phyloP scores from a whole-genome alignment of 345 rosid genomes.

The Gossypium sturtianum region DNA sequence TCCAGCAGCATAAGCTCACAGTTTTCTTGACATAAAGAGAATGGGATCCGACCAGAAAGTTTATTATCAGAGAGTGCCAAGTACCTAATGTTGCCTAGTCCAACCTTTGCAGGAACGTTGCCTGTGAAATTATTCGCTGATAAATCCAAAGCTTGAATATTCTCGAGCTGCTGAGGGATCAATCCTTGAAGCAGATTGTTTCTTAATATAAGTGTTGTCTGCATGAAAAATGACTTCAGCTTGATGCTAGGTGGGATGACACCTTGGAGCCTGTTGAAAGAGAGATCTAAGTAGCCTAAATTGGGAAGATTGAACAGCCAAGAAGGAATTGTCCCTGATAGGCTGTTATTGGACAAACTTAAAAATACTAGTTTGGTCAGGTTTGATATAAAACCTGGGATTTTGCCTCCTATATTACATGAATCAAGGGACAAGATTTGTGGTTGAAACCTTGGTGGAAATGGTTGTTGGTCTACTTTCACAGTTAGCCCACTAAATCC shows the following conservation, averaged over 20 bases:
- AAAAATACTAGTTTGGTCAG: neutral
- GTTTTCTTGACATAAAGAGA: neutral
- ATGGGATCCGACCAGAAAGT: neutral
- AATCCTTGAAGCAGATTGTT: conserved; percentile 10
- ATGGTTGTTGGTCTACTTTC: neutral
- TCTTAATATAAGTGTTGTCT: neutral
- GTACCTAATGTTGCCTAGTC: neutral
- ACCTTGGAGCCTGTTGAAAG: conserved; percentile 3
- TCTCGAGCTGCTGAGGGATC: neutral
- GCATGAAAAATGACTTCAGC: neutral
- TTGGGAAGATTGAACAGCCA: conserved; percentile 15
- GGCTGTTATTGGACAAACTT: conserved; percentile 4
- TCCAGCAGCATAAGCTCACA: conserved; percentile 4
- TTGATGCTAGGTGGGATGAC: conserved; percentile 1
- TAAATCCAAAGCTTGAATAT: neutral
- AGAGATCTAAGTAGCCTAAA: conserved; percentile 7
- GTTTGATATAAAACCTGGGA: conserved; percentile 10
- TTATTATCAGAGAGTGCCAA: conserved; percentile 5
- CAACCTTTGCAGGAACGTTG: neutral
- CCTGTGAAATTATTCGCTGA: conserved; percentile 13
- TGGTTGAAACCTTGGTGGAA: conserved; percentile 4
- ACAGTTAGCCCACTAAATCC: conserved; percentile 4
- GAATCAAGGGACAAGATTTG: neutral
- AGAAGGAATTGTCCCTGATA: conserved; percentile 12
- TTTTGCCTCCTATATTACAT: neutral